phyloP scores from a whole-genome alignment of 1,139 yeast genomes.

The Geotrichum restrictum region DNA sequence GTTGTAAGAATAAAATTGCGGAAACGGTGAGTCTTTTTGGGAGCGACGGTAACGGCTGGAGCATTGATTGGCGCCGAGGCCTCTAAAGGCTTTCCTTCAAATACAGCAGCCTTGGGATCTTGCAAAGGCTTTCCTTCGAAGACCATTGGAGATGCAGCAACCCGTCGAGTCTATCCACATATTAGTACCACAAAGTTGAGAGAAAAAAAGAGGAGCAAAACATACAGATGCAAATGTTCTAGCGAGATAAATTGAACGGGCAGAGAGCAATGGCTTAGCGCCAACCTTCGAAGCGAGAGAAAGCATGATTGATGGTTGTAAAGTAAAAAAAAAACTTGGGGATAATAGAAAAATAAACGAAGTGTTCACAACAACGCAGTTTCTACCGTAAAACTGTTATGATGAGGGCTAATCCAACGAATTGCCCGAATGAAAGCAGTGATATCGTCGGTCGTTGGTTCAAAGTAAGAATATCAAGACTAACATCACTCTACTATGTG shows the following conservation, averaged over 20 bases:
- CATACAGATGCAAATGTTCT: background rate
- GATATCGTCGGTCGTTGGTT: no score
- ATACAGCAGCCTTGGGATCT: constrained; percentile 5
- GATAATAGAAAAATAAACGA: no score
- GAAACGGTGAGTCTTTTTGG: constrained; percentile 33
- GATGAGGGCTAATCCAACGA: no score
- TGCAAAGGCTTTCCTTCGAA: constrained; percentile 17
- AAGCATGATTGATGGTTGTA: constrained; percentile 8
- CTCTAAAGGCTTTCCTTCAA: constrained; percentile 16
- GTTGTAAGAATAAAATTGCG: constrained; percentile 36
- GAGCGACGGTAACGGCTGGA: background rate
- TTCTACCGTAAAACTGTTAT: no score
- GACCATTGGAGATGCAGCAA: constrained; percentile 16
- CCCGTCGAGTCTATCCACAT: constrained; percentile 1
- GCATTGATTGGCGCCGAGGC: background rate
- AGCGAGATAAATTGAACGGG: background rate
- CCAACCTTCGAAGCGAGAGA: constrained; percentile 10
- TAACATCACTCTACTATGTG: background rate
- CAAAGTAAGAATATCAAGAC: no score
- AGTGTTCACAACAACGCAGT: no score
- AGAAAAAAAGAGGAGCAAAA: background rate
- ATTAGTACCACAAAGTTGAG: background rate
- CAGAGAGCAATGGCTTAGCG: background rate
- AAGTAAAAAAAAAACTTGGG: no score
- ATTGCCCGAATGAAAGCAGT: no score